Percentiles rank a stretch among this genome's conserved stretches.
These are phyloP conservation scores for Thalassiosira hispida DNA, from an alignment of 352 stramenopile species.

Conservation along the genomic window DNA sequence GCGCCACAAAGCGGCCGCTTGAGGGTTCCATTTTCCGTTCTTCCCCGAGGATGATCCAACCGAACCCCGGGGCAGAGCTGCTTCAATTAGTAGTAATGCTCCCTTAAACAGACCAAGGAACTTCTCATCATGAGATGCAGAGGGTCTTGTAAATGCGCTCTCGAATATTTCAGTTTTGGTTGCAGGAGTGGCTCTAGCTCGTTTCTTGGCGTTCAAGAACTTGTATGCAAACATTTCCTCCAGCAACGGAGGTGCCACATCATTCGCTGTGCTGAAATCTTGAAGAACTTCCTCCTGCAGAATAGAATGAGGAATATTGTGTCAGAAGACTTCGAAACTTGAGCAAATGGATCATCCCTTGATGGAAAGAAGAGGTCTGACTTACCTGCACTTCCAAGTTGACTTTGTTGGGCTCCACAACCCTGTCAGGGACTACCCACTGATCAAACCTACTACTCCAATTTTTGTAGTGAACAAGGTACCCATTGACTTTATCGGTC, in stretches of 20 bases:
- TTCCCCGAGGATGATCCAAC: constrained; percentile 67
- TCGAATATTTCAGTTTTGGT: constrained; percentile 69
- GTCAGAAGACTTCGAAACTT: too few species aligned
- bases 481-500: constrained; percentile 68
- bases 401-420: constrained; percentile 78
- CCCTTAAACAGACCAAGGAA: constrained; percentile 75
- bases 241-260: constrained; percentile 57
- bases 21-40: constrained; percentile 66
- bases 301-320: constrained; percentile 1
- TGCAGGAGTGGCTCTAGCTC: constrained; percentile 53
- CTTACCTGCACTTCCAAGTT: constrained; percentile 71
- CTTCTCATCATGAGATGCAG: constrained; percentile 66
- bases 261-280: constrained; percentile 46
- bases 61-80: constrained; percentile 76
- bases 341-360: not conserved
- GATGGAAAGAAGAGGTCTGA: not conserved
- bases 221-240: constrained; percentile 68
- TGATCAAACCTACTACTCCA: constrained; percentile 84
- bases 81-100: constrained; percentile 79
- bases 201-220: constrained; percentile 71
- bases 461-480: constrained; percentile 80
- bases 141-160: constrained; percentile 42
- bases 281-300: constrained; percentile 72
- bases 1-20: constrained; percentile 71
- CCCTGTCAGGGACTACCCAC: constrained; percentile 73